Evolutionary conservation across 805 yeast genomes (phyloP), one percentile per base, ranked within the genome.

Genomic region (Jamesozyma lodderae): DNA sequence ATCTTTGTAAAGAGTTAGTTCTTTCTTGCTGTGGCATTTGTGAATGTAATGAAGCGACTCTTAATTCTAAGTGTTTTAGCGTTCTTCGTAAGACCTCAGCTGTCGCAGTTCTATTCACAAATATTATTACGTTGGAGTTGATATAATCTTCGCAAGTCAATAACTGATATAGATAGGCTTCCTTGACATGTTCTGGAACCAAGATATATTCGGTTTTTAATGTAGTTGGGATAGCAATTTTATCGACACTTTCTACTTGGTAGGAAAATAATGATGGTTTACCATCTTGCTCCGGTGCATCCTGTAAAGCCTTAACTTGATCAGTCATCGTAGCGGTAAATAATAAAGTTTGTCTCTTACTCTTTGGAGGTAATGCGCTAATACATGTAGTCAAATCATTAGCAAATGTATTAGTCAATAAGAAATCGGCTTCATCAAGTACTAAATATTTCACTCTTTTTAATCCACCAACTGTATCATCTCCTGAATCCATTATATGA

Each of bases 291-390:
- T 7, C 23, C 30, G 41, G 38, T 4, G 8, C 63, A 64, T 13
- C 81, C 45, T 81, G 81, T 41, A 92, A 67, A 0, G 85, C 72
- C 45, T 94, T 68, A 2, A 92, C 96, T 1, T 94, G 80, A 52
- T 87, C 95, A 0, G 97, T 90, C 14, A 92, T 83, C 1, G 98
- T 92, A 9, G 98, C 98, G 0, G 98, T 92, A 63, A 92, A 92
- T 27, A 92, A 62, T 30, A 90, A 65, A 0, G 96, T 92, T 60
- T 90, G 97, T 51, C 98, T 73, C 40, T 73, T 67, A 3, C 68
- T 69, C 2, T 94, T 67, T 1, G 73, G 64, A 0, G 98, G 96
- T 27, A 92, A 61, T 0, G 77, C 73, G 5, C 68, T 66, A 51
- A 90, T 72, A 53, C 96, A 86, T 17, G 74, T 70, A 35, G 73